Evolutionary conservation across 2,329 filamentous ascomycete species (phyloP), one percentile per base, ranked within the genome.

Genomic region (Pestalotiopsis fici): DNA sequence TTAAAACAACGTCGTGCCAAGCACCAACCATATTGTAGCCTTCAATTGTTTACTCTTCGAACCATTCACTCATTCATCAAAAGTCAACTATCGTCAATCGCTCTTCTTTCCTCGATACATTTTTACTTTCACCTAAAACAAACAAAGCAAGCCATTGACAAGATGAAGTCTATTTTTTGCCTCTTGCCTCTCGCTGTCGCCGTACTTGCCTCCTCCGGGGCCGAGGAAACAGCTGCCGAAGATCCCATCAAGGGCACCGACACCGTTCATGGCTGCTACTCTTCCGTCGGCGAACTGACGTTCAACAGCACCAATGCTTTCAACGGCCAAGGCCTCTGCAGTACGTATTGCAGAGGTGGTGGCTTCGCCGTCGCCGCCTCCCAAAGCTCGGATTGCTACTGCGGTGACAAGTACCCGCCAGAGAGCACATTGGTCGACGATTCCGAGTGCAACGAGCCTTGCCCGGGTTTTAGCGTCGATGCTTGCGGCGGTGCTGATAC

Each of bases 371-470:
- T 67, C 18, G 61, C 57, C 18, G 68, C 66, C 61, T 57, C 61
- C 15, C 59, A 69, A 13, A 59, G 21, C 18, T 27, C 18, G 25
- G 21, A 86, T 69, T 91, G 89, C 77, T 87, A 81, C 71, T 91
- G 89, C 74, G 89, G 89, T 69, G 80, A 88, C 71, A 74, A 81
- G 69, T 73, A 90, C 35, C 89, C 89, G 1, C 77, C 83, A 28
- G 71, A 77, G 25, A 80, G 79, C 50, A 78, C 77, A 65, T 82
- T 87, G 74, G 82, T 85, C n/a, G 76, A 78, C 64, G 80, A 84
- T 70, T 76, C 75, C 63, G 77, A 83, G 43, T 91, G 89, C 78
- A 79, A 82, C 72, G 80, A 78, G 5, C 69, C 78, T 1, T 91
- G 89, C 73, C 76, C 81, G 64, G 90, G 89, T 50, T 89, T 79